Base-by-base conservation (phyloP, 352 stramenopile species). In the Phytophthora chlamydospora region DNA sequence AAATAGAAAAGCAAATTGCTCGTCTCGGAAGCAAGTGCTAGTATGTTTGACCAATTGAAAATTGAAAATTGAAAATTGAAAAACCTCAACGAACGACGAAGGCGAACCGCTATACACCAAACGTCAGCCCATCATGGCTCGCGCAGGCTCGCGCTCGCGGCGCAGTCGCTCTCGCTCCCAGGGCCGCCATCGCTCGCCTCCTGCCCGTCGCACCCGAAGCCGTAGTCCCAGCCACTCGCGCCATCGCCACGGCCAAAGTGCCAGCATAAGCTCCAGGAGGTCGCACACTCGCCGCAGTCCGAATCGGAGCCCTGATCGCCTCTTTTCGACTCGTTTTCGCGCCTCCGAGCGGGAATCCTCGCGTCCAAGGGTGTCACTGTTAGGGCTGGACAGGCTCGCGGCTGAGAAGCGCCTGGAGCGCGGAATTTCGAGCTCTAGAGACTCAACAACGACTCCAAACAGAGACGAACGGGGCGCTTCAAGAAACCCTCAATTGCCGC, bases 331-430 rank as follows among this genome's bases (percentile, higher is more conserved):
- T n/a, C 53, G 32, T 50, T 65, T 52, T 42, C 53, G 32, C 8
- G 39, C 14, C 4, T 40, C n/a, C 11, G 46, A 58, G 8, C 43
- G 61, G 13, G 40, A 45, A 34, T 59, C 44, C 13, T 39, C 24
- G 14, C 43, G 39, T 12, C 60, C 47, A 34, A 60, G 68, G 3
- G 49, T 57, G 14, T 93, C 83, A 19, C 19, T 76, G 13, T 67
- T 93, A 27, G 83, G 83, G 16, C 64, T 93, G 9, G 83, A 93
- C 42, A 73, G 67, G 17, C 48, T 93, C 6, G 83, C 81, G n/a
- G 70, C 72, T 4, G 65, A 76, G 51, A 93, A 93, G 66, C 83
- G 81, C 16, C 54, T 63, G 35, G 75, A 91, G 43, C 62, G 42
- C 27, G 46, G 45, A 58, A 58, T 24, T 46, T 53, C 31, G 32